Evolutionary conservation across 495 filamentous ascomycete species (phyloP).

Genomic region (Xylaria longipes): DNA sequence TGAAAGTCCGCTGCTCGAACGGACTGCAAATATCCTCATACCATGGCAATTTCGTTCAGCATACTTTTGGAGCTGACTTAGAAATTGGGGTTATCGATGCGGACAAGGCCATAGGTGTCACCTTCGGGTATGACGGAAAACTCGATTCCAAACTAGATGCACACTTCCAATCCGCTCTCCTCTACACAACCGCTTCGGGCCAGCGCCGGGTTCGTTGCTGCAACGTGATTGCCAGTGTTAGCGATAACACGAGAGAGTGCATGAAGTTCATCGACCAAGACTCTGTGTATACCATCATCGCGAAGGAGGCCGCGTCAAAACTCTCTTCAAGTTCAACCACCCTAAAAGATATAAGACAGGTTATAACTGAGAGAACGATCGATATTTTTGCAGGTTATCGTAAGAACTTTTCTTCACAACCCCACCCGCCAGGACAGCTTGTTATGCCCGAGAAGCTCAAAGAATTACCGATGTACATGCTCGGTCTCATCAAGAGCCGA

Average conservation of each 20-base stretch:
- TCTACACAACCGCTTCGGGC: slow-evolving; percentile 91
- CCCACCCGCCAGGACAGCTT: slow-evolving; percentile 90
- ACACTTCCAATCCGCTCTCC: slow-evolving; percentile 93
- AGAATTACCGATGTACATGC: slow-evolving; percentile 96
- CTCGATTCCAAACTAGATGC: slow-evolving; percentile 94
- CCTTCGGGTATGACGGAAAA: slow-evolving; percentile 97
- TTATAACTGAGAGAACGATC: slow-evolving; percentile 88
- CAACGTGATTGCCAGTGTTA: slow-evolving; percentile 92
- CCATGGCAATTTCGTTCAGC: slow-evolving; percentile 94
- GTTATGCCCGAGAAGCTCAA: slow-evolving; percentile 96
- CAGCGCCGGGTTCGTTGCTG: slow-evolving; percentile 90
- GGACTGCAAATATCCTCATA: slow-evolving; percentile 93
- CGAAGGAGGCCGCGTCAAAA: slow-evolving; percentile 88
- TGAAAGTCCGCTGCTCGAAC: slow-evolving; percentile 98
- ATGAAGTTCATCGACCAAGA: slow-evolving; percentile 96
- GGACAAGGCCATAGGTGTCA: slow-evolving; percentile 89
- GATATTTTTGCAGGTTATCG: slow-evolving; percentile 94
- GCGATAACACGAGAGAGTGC: slow-evolving; percentile 78
- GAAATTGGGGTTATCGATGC: slow-evolving; percentile 93
- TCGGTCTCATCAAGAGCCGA: slow-evolving; percentile 88
- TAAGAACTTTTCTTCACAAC: slow-evolving; percentile 79
- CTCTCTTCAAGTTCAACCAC: slow-evolving; percentile 70
- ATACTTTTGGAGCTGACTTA: slow-evolving; percentile 92
- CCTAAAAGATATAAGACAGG: slow-evolving; percentile 86
- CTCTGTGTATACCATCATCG: slow-evolving; percentile 82